Conservation (phyloP, 2,329 filamentous ascomycete genomes). For the Claviceps fusiformis region DNA sequence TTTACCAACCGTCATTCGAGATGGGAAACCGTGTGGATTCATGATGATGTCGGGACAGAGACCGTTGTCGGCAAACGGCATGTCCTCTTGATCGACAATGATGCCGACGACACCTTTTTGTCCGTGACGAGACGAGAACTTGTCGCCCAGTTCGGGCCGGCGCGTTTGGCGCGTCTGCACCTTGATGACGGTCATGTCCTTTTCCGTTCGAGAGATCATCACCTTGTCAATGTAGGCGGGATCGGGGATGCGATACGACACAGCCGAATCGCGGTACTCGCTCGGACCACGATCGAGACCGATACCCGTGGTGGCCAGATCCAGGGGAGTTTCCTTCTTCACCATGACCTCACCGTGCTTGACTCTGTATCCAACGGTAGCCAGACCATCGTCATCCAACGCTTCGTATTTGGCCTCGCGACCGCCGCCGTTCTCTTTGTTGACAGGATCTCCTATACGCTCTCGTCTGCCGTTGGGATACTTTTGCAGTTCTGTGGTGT, state of each 20-base stretch:
- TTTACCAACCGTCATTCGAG: slow-evolving; percentile 98
- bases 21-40: slow-evolving; percentile 99
- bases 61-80: slow-evolving; percentile 87
- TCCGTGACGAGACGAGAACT: slow-evolving; percentile 95
- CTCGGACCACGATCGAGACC: slow-evolving; percentile 51
- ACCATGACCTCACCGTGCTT: slow-evolving; percentile 73
- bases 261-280: slow-evolving; percentile 52
- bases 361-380: slow-evolving; percentile 71
- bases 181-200: slow-evolving; percentile 77
- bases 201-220: slow-evolving; percentile 80
- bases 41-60: slow-evolving; percentile 98
- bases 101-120: slow-evolving; percentile 97
- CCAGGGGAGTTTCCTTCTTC: slow-evolving; percentile 75
- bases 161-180: slow-evolving; percentile 93
- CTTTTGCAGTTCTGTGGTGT: slow-evolving; percentile 70
- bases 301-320: slow-evolving; percentile 60
- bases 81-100: slow-evolving; percentile 90
- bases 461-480: slow-evolving; percentile 70
- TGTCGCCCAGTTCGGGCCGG: slow-evolving; percentile 89
- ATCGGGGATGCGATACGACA: slow-evolving; percentile 73
- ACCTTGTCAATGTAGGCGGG: slow-evolving; percentile 91
- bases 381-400: slow-evolving; percentile 76
- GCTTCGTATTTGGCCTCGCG: slow-evolving; percentile 55
- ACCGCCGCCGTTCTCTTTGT: slow-evolving; percentile 46
- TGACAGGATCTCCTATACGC: slow-evolving; percentile 45